Evolutionary conservation across 176 grass and related monocot species (phyloP).

Genomic region (Saccharum spontaneum): DNA sequence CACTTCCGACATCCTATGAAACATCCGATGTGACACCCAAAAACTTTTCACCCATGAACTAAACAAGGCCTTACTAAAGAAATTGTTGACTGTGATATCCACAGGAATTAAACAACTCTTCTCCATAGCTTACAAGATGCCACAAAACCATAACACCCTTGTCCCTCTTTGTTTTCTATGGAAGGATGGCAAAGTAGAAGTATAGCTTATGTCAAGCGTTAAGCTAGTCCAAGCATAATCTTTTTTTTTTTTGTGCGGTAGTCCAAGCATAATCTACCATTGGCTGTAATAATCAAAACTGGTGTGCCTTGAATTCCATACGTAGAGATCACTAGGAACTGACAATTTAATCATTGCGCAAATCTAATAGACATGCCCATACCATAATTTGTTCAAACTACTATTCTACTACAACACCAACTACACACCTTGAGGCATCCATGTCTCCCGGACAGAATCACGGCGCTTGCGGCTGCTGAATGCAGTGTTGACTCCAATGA

Average conservation of each 20-base stretch:
- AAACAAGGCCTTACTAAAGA: too few relatives aligned
- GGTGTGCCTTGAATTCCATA: background rate
- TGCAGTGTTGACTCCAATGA: slow-evolving; percentile 90
- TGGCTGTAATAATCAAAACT: background rate
- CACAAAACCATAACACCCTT: background rate
- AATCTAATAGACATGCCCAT: slow-evolving; percentile 20
- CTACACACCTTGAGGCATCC: slow-evolving; percentile 96
- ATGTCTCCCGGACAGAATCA: slow-evolving; percentile 87
- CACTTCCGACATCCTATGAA: too few relatives aligned
- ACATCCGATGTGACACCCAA: too few relatives aligned
- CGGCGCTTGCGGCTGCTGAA: slow-evolving; percentile 93
- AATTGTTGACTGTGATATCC: background rate
- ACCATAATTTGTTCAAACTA: slow-evolving; percentile 27
- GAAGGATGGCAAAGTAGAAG: background rate
- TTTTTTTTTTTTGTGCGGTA: too few relatives aligned
- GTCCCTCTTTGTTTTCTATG: background rate
- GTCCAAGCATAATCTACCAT: background rate
- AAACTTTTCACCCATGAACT: too few relatives aligned
- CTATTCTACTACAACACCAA: background rate
- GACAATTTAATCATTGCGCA: slow-evolving; percentile 19
- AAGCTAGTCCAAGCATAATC: slow-evolving; percentile 1
- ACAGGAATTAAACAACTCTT: slow-evolving; percentile 18
- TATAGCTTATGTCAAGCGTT: background rate
- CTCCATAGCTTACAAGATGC: background rate
- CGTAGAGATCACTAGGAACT: background rate